Evolutionary conservation across 2,329 filamentous ascomycete species (phyloP).

Genomic region (Diplodia mutila): DNA sequence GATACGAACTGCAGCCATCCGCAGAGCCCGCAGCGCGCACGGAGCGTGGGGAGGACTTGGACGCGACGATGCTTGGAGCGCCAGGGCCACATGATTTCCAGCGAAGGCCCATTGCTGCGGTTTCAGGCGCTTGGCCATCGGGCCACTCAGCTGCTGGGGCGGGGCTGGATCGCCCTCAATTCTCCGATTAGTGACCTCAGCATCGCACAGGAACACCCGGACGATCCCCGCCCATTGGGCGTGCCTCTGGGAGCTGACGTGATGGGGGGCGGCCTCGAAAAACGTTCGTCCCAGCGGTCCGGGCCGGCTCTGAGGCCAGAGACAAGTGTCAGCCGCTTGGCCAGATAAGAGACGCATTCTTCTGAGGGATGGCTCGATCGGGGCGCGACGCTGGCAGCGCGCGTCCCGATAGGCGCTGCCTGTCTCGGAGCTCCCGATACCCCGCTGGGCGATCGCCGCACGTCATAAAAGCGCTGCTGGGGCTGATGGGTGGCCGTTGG

Average conservation of each 20-base stretch:
- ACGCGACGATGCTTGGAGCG: slow-evolving; percentile 9
- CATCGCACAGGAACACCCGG: slow-evolving; percentile 19
- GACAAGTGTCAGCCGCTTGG: slow-evolving; percentile 27
- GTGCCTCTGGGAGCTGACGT: slow-evolving; percentile 20
- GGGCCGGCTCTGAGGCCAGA: slow-evolving; percentile 26
- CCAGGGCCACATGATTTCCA: slow-evolving; percentile 25
- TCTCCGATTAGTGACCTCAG: slow-evolving; percentile 28
- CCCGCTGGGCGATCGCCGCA: slow-evolving; percentile 21
- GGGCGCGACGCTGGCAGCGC: not conserved
- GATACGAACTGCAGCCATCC: slow-evolving; percentile 26
- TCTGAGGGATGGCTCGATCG: slow-evolving; percentile 23
- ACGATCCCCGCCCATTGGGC: slow-evolving; percentile 21
- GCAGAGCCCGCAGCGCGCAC: slow-evolving; percentile 21
- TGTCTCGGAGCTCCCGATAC: slow-evolving; percentile 27
- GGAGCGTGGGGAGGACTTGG: slow-evolving; percentile 11
- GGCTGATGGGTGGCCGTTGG: slow-evolving; percentile 24
- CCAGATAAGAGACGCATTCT: slow-evolving; percentile 21
- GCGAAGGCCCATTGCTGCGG: slow-evolving; percentile 22
- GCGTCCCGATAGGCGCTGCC: slow-evolving; percentile 22
- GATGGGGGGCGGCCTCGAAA: slow-evolving; percentile 25
- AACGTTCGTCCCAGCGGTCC: slow-evolving; percentile 27
- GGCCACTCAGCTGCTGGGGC: slow-evolving; percentile 18
- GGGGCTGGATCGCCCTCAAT: slow-evolving; percentile 26
- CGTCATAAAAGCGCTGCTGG: slow-evolving; percentile 11
- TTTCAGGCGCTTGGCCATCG: slow-evolving; percentile 26